A percentile compares a stretch with the other conserved stretches of the same genome.
Evolutionary conservation across 768 basidiomycete genomes (phyloP).

Genomic region (Auricularia sp.): DNA sequence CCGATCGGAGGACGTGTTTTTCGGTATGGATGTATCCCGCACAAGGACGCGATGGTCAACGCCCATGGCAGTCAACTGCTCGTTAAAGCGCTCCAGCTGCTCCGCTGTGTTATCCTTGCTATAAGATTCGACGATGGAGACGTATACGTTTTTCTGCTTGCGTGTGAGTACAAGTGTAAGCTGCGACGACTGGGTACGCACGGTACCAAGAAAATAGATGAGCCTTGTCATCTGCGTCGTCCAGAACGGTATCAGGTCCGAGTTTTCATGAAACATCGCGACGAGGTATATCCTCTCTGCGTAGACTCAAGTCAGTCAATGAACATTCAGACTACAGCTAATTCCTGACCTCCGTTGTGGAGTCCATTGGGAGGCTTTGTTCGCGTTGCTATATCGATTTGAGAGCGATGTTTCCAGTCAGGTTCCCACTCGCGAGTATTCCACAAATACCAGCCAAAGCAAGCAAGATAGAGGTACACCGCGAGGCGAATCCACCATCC

Average conservation of each 20-base stretch:
- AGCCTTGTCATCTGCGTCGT: constrained; percentile 23
- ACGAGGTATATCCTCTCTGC: constrained; percentile 30
- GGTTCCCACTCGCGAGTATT: not conserved
- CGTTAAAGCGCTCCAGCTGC: constrained; percentile 21
- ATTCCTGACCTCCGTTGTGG: not conserved
- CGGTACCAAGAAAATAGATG: constrained; percentile 29
- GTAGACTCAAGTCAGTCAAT: not conserved
- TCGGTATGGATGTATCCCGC: constrained; percentile 17
- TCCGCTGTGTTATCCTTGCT: constrained; percentile 24
- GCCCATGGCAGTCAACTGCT: constrained; percentile 14
- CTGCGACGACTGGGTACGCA: not conserved
- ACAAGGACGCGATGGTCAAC: constrained; percentile 24
- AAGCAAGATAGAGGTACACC: not conserved
- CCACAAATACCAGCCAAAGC: not conserved
- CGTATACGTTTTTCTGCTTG: constrained; percentile 28
- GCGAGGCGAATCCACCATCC: not conserved
- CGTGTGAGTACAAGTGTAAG: not conserved
- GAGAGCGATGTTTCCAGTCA: not conserved
- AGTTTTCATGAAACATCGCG: constrained; percentile 33
- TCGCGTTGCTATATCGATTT: not conserved
- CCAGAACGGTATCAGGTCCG: constrained; percentile 31
- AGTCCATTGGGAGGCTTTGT: not conserved
- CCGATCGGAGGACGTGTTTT: constrained; percentile 17
- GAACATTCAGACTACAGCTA: not conserved
- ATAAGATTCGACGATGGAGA: constrained; percentile 32